Conservation (phyloP, 2,329 filamentous ascomycete genomes). For the Exophiala viscosa region DNA sequence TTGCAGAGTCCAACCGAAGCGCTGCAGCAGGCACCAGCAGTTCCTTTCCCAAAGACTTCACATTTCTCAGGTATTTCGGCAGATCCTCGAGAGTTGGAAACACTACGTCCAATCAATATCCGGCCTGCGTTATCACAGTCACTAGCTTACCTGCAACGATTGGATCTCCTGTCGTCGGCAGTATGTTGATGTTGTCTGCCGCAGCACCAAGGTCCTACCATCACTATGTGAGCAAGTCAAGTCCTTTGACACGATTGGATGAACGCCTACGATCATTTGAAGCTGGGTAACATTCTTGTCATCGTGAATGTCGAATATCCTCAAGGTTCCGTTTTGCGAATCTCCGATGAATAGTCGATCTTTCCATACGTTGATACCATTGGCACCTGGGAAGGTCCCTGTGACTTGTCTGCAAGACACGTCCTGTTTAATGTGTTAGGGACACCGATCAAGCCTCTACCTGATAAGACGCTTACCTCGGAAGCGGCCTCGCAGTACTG, state of each 20-base stretch:
- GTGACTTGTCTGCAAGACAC: slow-evolving; percentile 18
- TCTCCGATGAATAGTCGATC: slow-evolving; percentile 20
- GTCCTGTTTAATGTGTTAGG: slow-evolving; percentile 1
- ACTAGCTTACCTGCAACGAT: slow-evolving; percentile 17
- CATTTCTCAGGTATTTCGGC: slow-evolving; percentile 11
- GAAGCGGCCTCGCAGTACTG: slow-evolving; percentile 12
- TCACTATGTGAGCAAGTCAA: no score
- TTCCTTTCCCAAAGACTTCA: slow-evolving; percentile 16
- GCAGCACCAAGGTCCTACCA: slow-evolving; percentile 21
- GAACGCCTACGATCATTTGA: slow-evolving; percentile 14
- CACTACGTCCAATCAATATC: slow-evolving; percentile 5
- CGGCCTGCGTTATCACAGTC: background rate
- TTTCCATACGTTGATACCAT: slow-evolving; percentile 21
- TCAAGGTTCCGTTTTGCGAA: slow-evolving; percentile 20
- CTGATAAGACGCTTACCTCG: slow-evolving; percentile 2
- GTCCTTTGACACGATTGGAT: background rate
- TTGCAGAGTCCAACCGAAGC: slow-evolving; percentile 12
- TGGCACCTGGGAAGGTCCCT: slow-evolving; percentile 18
- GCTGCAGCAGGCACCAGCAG: slow-evolving; percentile 20
- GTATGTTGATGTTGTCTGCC: slow-evolving; percentile 23
- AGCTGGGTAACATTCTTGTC: slow-evolving; percentile 17
- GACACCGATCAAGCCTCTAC: background rate
- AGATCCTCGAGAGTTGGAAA: slow-evolving; percentile 22
- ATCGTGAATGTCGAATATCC: slow-evolving; percentile 15
- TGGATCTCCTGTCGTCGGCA: slow-evolving; percentile 19